Evolutionary conservation across 805 yeast species (phyloP), one percentile per base, ranked within the genome.

Genomic region (Nakazawaea ernobii): DNA sequence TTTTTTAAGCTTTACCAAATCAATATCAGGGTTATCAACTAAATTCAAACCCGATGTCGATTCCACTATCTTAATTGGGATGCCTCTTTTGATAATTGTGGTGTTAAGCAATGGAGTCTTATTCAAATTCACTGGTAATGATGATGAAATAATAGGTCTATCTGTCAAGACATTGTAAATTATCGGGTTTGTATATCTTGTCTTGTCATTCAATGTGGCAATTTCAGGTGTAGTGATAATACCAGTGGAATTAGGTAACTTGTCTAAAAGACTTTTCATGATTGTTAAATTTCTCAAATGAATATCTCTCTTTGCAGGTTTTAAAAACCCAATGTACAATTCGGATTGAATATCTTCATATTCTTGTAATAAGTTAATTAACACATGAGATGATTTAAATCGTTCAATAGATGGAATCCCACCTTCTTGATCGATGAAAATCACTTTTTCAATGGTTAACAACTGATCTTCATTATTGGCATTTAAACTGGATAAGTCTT

Each of bases 341-440:
- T 89, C 95, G 3, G 82, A 70, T 2, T 69, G 59, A 15, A 89
- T 81, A 41, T 77, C 83, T 1, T 79, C 71, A 55, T 74, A 84
- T 59, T 92, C 99, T 65, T 92, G 97, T 9, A 80, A 75, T 35
- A 92, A 65, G 58, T 94, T 92, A 49, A 92, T 82, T 50, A 85
- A 84, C 1, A 94, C 95, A 63, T 94, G 99, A 14, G 95, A 77
- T 3, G 90, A 80, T 48, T 82, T 80, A 49, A 80, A 77, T 49
- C 98, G 73, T 59, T 89, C 96, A 24, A 81, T 69, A 0, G 95
- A 85, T 0, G 98, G 98, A 6, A 89, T 84, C 0, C 99, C 99
- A 1, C 99, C 99, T 15, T 75, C 61, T 1, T 82, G 78, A 56
- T 90, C 97, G 29, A 94, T 69, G 52, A 83, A 80, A 7, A 92